Conservation (phyloP, 345 rosid species). For the Theobroma cacao region DNA sequence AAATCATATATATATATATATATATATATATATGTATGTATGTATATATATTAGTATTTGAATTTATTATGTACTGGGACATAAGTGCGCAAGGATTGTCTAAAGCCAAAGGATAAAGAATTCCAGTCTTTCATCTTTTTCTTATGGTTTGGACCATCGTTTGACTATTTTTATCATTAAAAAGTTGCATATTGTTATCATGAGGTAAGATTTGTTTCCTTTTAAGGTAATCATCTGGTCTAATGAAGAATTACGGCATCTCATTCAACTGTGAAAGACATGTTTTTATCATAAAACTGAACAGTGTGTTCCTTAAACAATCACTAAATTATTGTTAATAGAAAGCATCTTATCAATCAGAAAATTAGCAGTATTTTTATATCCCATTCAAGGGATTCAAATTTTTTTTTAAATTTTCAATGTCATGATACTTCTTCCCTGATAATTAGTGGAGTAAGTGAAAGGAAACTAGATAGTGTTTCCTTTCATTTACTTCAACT, state of each 20-base stretch:
- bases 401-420: neutral
- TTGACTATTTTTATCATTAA: conserved; percentile 15
- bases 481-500: neutral
- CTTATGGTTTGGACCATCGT: neutral
- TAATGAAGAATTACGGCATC: conserved; percentile 7
- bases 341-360: conserved; percentile 5
- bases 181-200: conserved; percentile 12
- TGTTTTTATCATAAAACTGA: conserved; percentile 10
- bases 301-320: neutral
- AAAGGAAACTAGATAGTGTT: neutral
- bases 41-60: neutral
- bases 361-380: neutral
- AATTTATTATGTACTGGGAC: neutral
- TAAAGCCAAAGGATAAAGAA: conserved; percentile 11
- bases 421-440: neutral
- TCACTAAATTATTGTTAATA: neutral
- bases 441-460: neutral
- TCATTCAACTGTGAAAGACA: neutral
- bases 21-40: too few species aligned
- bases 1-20: neutral
- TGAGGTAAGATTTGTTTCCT: conserved; percentile 1
- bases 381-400: neutral
- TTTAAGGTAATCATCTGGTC: conserved; percentile 12
- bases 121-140: conserved; percentile 1
- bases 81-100: neutral